Conservation (phyloP, 208 protist genomes). For the Acanthamoeba sp. region DNA sequence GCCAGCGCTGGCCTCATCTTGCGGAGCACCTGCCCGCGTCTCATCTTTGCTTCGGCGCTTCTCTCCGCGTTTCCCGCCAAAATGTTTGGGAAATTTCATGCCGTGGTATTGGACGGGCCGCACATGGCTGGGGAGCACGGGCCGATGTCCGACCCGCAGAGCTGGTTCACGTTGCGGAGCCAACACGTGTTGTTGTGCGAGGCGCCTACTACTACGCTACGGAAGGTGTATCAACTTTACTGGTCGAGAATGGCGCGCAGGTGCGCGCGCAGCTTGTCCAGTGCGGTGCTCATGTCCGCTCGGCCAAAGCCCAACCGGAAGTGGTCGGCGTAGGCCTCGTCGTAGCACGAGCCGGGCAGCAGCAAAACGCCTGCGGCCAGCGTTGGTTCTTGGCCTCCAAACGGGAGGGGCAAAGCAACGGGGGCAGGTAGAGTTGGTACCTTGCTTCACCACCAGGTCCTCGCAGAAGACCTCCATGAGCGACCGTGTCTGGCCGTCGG, state of each 20-base stretch:
- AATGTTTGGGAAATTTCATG: background rate
- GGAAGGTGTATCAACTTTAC: too few species aligned
- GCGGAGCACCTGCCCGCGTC: background rate
- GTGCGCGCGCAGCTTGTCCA: conserved; percentile 63
- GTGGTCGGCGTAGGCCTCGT: conserved; percentile 27
- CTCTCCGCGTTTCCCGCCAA: background rate
- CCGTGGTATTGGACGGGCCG: too few species aligned
- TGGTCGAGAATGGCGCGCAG: background rate
- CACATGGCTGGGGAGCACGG: too few species aligned
- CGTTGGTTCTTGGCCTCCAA: too few species aligned
- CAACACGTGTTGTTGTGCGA: too few species aligned
- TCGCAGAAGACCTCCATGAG: conserved; percentile 66
- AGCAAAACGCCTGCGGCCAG: background rate
- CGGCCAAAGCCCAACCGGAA: conserved; percentile 68
- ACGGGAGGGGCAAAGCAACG: too few species aligned
- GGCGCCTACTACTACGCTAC: too few species aligned
- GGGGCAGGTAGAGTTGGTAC: background rate
- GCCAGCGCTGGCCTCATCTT: background rate
- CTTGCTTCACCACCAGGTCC: conserved; percentile 46
- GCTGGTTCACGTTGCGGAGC: too few species aligned
- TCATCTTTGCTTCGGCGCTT: background rate
- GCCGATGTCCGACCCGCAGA: too few species aligned
- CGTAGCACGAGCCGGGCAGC: conserved; percentile 69
- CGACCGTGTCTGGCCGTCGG: background rate
- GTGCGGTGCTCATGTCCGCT: conserved; percentile 10